A percentile compares a stretch with the other conserved stretches of the same genome.
Evolutionary conservation across 148 eudicot species (phyloP).

Genomic region (Linanthus parryae): DNA sequence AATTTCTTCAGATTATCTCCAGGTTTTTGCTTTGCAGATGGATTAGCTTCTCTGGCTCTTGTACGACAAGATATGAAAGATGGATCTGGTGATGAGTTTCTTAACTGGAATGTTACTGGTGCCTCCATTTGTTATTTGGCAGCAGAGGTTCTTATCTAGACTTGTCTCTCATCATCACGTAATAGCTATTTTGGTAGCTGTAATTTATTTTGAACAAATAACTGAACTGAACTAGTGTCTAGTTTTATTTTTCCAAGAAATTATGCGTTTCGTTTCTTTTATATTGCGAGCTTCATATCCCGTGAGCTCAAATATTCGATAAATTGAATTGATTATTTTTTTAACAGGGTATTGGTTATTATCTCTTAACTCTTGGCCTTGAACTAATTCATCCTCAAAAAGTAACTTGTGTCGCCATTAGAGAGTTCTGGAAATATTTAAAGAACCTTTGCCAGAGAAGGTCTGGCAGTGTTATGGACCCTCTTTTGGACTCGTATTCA

Average conservation of each 20-base stretch:
- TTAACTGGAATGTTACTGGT: slow-evolving; percentile 95
- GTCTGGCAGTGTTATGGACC: slow-evolving; percentile 41
- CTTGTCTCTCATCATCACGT: no score
- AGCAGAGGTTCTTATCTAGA: slow-evolving; percentile 79
- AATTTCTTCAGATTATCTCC: slow-evolving; percentile 88
- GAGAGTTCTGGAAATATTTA: slow-evolving; percentile 34
- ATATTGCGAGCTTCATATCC: no score
- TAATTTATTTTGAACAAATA: no score
- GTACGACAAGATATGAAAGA: slow-evolving; percentile 89
- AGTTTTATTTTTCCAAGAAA: no score
- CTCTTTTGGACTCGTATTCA: slow-evolving; percentile 55
- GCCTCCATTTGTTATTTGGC: slow-evolving; percentile 88
- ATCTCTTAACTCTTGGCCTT: slow-evolving; percentile 70
- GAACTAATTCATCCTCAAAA: slow-evolving; percentile 60
- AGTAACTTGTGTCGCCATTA: slow-evolving; percentile 19
- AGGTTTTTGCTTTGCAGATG: slow-evolving; percentile 99
- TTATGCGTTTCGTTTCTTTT: no score
- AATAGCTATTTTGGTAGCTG: no score
- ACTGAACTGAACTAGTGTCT: no score
- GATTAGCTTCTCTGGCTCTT: slow-evolving; percentile 93
- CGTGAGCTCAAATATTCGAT: no score
- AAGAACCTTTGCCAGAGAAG: slow-evolving; percentile 18
- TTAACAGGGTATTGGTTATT: slow-evolving; percentile 65
- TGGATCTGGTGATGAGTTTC: slow-evolving; percentile 54
- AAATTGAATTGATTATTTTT: not conserved